Evolutionary conservation across 2,329 filamentous ascomycete species (phyloP).

Genomic region (Aspergillus sp.): DNA sequence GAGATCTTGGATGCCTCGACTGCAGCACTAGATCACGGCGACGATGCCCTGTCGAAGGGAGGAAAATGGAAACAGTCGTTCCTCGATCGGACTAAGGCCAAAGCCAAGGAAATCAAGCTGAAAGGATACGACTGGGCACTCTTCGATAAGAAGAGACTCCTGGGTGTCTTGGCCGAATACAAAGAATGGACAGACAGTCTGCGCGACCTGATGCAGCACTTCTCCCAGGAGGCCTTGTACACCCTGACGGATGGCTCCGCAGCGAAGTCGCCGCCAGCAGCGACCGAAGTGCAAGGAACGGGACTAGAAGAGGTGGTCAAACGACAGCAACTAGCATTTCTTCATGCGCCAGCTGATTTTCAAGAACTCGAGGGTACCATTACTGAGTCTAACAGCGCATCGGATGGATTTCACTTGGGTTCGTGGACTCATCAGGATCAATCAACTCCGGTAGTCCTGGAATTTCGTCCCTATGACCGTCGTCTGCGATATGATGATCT

Average conservation of each 20-base stretch:
- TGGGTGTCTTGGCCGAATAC: conserved; percentile 27
- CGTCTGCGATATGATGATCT: conserved; percentile 26
- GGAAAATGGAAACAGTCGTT: conserved; percentile 24
- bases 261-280: not conserved
- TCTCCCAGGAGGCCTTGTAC: conserved; percentile 28
- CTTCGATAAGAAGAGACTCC: conserved; percentile 34
- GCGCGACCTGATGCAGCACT: conserved; percentile 32
- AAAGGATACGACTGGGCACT: conserved; percentile 36
- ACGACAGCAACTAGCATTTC: conserved; percentile 24
- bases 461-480: conserved; percentile 31
- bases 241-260: conserved; percentile 12
- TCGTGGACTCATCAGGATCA: conserved; percentile 18
- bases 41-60: conserved; percentile 4
- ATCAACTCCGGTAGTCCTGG: conserved; percentile 23
- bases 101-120: conserved; percentile 26
- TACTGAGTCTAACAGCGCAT: conserved; percentile 20
- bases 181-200: conserved; percentile 30
- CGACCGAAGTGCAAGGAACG: conserved; percentile 22
- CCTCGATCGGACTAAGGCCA: conserved; percentile 26
- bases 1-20: not conserved
- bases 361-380: conserved; percentile 24
- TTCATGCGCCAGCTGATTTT: conserved; percentile 25
- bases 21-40: not conserved
- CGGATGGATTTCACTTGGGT: conserved; percentile 25
- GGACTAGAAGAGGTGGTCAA: conserved; percentile 30